Conservation (phyloP, 306 rosid species). For the Prunus mongolica region DNA sequence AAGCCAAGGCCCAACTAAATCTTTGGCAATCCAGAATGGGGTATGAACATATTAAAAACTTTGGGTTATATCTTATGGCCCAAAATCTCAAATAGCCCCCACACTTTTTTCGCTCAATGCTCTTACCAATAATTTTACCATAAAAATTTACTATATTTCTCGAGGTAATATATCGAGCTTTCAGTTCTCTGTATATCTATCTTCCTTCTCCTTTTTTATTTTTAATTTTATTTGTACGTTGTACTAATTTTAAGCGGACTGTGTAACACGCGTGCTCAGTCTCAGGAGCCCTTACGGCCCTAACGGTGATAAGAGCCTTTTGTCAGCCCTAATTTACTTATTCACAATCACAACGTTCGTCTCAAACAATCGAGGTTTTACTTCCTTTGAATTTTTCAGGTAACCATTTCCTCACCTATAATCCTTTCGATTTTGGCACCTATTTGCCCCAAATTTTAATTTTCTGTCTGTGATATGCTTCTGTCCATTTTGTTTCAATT, state of each 20-base stretch:
- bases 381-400: conserved; percentile 25
- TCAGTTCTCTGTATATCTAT: background rate
- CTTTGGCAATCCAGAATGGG: too few species aligned
- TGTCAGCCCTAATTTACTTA: conserved; percentile 39
- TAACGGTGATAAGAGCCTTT: conserved; percentile 14
- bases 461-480: background rate
- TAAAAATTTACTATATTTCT: too few species aligned
- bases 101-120: too few species aligned
- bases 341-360: background rate
- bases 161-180: background rate
- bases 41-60: too few species aligned
- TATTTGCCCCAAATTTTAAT: background rate
- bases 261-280: background rate
- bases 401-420: conserved; percentile 6
- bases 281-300: conserved; percentile 9
- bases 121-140: too few species aligned
- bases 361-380: background rate
- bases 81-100: too few species aligned
- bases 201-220: background rate
- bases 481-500: background rate
- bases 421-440: background rate
- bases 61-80: too few species aligned
- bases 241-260: background rate
- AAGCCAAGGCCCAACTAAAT: too few species aligned
- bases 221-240: too few species aligned